phyloP scores from a whole-genome alignment of 306 rosid species.

The Acmispon strigosus region DNA sequence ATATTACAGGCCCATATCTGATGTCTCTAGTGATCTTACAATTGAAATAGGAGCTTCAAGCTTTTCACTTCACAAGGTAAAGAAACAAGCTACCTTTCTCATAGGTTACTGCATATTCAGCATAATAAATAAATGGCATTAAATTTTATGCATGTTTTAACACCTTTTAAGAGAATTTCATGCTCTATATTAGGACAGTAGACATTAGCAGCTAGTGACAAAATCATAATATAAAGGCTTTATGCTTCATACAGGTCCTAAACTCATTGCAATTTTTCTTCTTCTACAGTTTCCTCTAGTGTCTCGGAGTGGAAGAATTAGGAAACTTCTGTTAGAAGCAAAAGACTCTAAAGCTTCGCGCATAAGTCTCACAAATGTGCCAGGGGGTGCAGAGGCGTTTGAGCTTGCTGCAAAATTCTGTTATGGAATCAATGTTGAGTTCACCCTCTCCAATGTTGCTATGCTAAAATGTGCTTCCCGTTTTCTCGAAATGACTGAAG shows the following conservation, averaged over 20 bases:
- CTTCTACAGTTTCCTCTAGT: conserved; percentile 77
- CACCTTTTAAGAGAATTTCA: background rate
- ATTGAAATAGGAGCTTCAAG: conserved; percentile 81
- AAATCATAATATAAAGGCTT: background rate
- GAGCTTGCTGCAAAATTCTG: conserved; percentile 92
- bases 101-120: conserved; percentile 16
- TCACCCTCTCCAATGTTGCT: conserved; percentile 70
- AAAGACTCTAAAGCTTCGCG: conserved; percentile 72
- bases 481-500: conserved; percentile 90
- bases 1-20: conserved; percentile 91
- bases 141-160: conserved; percentile 7
- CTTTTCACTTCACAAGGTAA: conserved; percentile 95
- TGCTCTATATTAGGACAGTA: background rate
- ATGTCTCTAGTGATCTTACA: conserved; percentile 86
- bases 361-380: conserved; percentile 50
- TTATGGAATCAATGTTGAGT: conserved; percentile 67
- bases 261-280: background rate
- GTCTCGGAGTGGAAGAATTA: conserved; percentile 82
- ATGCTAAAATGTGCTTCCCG: conserved; percentile 69
- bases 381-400: conserved; percentile 89
- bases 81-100: conserved; percentile 5
- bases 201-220: background rate
- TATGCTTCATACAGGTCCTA: background rate
- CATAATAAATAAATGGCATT: background rate
- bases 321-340: conserved; percentile 70